These are phyloP conservation scores for Crassisporium funariophilum DNA, from an alignment of 768 basidiomycete species.

Conservation along the genomic window DNA sequence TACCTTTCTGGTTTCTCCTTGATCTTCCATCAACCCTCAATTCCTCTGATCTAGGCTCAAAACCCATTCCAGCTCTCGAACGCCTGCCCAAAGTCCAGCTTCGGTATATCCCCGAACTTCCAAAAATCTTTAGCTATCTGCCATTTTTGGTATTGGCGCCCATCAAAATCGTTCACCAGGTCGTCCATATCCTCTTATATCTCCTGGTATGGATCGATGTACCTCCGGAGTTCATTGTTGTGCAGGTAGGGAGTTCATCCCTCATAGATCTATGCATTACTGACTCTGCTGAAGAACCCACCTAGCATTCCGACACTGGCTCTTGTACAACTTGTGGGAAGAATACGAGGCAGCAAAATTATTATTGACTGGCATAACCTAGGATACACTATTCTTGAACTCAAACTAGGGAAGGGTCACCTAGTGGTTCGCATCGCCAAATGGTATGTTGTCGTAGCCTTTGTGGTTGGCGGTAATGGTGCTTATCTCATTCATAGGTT, in stretches of 20 bases:
- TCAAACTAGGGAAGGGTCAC: constrained; percentile 74
- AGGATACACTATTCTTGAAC: constrained; percentile 88
- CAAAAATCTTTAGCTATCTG: constrained; percentile 47
- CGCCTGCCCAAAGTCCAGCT: constrained; percentile 65
- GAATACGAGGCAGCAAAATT: constrained; percentile 74
- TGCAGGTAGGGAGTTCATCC: constrained; percentile 65
- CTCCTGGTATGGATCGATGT: constrained; percentile 61
- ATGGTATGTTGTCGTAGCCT: constrained; percentile 48
- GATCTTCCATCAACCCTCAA: not conserved
- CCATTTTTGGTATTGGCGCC: constrained; percentile 80
- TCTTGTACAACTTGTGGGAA: constrained; percentile 74
- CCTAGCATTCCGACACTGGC: constrained; percentile 94
- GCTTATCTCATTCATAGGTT: constrained; percentile 62
- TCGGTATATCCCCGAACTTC: constrained; percentile 68
- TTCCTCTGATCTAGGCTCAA: constrained; percentile 57
- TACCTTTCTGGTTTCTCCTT: not conserved
- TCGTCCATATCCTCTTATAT: constrained; percentile 58
- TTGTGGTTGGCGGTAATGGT: not conserved
- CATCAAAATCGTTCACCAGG: constrained; percentile 76
- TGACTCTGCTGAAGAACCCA: constrained; percentile 68
- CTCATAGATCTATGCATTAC: not conserved
- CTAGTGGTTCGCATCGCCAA: constrained; percentile 72
- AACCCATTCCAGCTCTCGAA: constrained; percentile 72
- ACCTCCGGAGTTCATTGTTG: constrained; percentile 84
- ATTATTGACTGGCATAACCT: constrained; percentile 99